Evolutionary conservation across 352 stramenopile species (phyloP).

Genomic region (Phytophthora citricola): DNA sequence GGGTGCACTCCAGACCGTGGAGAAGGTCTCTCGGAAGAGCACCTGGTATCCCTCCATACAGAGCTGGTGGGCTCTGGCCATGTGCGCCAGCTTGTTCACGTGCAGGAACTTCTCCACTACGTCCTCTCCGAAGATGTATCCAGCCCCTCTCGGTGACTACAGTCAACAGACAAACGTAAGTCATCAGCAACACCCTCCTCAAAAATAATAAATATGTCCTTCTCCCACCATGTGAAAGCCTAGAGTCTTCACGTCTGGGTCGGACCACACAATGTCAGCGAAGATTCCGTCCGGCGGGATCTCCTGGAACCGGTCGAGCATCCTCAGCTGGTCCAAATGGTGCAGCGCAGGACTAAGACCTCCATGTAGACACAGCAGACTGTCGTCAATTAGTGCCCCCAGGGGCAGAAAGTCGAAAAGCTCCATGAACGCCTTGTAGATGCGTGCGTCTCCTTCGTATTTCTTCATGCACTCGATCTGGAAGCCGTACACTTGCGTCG

Average conservation of each 20-base stretch:
- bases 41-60: slow-evolving; percentile 88
- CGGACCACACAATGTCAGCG: slow-evolving; percentile 87
- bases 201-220: slow-evolving; percentile 3
- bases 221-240: slow-evolving; percentile 83
- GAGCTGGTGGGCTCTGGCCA: slow-evolving; percentile 84
- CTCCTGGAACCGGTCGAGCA: slow-evolving; percentile 85
- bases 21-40: slow-evolving; percentile 79
- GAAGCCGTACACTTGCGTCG: slow-evolving; percentile 84
- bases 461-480: slow-evolving; percentile 89
- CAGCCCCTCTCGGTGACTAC: slow-evolving; percentile 77
- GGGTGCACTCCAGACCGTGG: slow-evolving; percentile 85
- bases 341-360: slow-evolving; percentile 74
- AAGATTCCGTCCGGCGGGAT: slow-evolving; percentile 81
- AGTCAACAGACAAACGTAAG: slow-evolving; percentile 10
- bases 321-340: slow-evolving; percentile 93
- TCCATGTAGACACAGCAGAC: slow-evolving; percentile 72
- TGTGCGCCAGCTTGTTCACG: slow-evolving; percentile 80
- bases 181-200: slow-evolving; percentile 44
- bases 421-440: slow-evolving; percentile 85
- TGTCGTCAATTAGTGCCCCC: slow-evolving; percentile 82
- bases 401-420: slow-evolving; percentile 82
- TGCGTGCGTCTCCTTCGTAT: slow-evolving; percentile 74
- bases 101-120: slow-evolving; percentile 87
- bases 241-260: slow-evolving; percentile 78
- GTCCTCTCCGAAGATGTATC: slow-evolving; percentile 90